Percentiles rank a stretch among this genome's conserved stretches.
phyloP scores from a whole-genome alignment of 2,329 filamentous ascomycete species.

The Neonectria coccinea region DNA sequence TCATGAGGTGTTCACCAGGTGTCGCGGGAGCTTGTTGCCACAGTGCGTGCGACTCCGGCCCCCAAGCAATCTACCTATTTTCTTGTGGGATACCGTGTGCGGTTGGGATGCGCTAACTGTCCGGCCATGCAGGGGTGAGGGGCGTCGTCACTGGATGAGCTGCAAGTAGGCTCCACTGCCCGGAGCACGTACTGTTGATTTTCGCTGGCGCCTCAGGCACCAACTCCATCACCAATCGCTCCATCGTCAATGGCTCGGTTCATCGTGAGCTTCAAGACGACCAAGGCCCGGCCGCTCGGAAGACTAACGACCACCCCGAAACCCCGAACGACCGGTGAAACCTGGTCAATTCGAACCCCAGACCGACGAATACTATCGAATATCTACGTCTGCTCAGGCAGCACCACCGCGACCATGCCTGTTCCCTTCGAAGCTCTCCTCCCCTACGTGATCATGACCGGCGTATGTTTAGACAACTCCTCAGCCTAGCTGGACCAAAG shows the following conservation, averaged over 20 bases:
- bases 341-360: constrained; percentile 41
- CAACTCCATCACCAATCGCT: constrained; percentile 43
- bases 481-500: constrained; percentile 17
- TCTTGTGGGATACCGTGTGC: constrained; percentile 26
- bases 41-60: constrained; percentile 45
- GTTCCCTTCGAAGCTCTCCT: constrained; percentile 73
- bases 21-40: constrained; percentile 45
- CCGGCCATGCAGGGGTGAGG: constrained; percentile 34
- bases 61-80: constrained; percentile 7
- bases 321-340: constrained; percentile 35
- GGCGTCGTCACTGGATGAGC: background rate
- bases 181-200: background rate
- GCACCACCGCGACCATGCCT: constrained; percentile 61
- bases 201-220: constrained; percentile 42
- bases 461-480: constrained; percentile 58
- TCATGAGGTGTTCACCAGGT: constrained; percentile 38
- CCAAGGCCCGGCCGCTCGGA: constrained; percentile 40
- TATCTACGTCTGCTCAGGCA: constrained; percentile 48
- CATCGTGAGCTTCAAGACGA: constrained; percentile 45
- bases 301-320: constrained; percentile 35
- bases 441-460: constrained; percentile 73
- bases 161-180: too few species aligned
- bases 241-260: constrained; percentile 45
- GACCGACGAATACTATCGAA: constrained; percentile 21
- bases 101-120: constrained; percentile 15